Base-by-base conservation (phyloP, 2,329 filamentous ascomycete genomes). In the Beauveria rudraprayagi region DNA sequence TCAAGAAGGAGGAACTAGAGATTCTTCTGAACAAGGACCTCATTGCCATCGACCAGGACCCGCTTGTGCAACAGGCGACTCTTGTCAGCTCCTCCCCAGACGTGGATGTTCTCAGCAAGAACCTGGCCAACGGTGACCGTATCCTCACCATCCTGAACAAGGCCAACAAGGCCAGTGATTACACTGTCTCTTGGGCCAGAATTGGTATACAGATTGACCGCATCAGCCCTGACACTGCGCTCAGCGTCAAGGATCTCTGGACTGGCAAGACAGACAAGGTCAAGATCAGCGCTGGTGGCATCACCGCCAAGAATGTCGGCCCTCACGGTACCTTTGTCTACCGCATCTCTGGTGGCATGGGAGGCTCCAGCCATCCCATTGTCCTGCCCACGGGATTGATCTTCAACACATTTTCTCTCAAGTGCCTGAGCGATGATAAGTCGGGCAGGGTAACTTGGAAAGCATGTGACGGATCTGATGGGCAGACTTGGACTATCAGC, bases 111-210 rank as follows among this genome's bases (percentile, higher is more conserved):
- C 65, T 81, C 44, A 77, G 76, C 14, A 77, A 77, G 66, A 76
- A 71, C 60, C 66, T 82, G 16, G 74, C 71, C 8, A 78, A 79
- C 56, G 77, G 77, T 3, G 78, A 80, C 63, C 71, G 78, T 3
- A 63, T 81, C 10, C 66, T 81, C n/a, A 77, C 77, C 0, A 69
- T 80, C 9, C 67, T 82, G 17, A 81, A 81, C 65, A 70, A 73
- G 10, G 76, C 76, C 1, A 68, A 69, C 24, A 47, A 60, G 3
- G 65, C 70, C 1, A 67, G 59, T 2, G 70, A 69, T 7, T 66
- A 69, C 3, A 71, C 53, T 9, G 66, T 80, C 9, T 66, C 71
- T 0, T 67, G 77, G 53, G 66, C 69, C 11, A 66, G 72, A 11
- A 67, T 77, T 1, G 77, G 77, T 5, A 66, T 79, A 26, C 64